These are phyloP conservation scores for Byssochlamys sp. DNA, from an alignment of 2,329 filamentous ascomycete species.

Conservation along the genomic window DNA sequence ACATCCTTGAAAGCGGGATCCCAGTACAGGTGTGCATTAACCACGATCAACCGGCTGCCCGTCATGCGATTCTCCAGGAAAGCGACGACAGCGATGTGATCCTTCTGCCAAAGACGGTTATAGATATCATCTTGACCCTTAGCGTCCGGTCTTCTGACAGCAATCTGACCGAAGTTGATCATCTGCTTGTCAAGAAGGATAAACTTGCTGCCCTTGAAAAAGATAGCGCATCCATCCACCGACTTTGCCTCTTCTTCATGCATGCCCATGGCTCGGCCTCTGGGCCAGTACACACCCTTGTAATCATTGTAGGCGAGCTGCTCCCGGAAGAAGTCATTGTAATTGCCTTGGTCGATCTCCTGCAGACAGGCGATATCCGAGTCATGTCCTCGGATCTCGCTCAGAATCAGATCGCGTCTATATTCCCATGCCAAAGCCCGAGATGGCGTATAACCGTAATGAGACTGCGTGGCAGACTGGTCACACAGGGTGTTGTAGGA, in stretches of 20 bases:
- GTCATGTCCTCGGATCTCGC: slow-evolving; percentile 67
- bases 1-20: slow-evolving; percentile 84
- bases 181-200: slow-evolving; percentile 88
- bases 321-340: slow-evolving; percentile 83
- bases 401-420: slow-evolving; percentile 69
- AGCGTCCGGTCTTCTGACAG: slow-evolving; percentile 91
- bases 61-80: slow-evolving; percentile 89
- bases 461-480: slow-evolving; percentile 72
- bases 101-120: slow-evolving; percentile 95
- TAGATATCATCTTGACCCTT: slow-evolving; percentile 96
- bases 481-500: slow-evolving; percentile 96
- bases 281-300: slow-evolving; percentile 87
- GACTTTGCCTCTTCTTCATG: slow-evolving; percentile 72
- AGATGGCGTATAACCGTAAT: slow-evolving; percentile 84
- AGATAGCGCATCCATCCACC: slow-evolving; percentile 95
- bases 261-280: slow-evolving; percentile 85
- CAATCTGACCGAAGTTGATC: slow-evolving; percentile 81
- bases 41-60: slow-evolving; percentile 82
- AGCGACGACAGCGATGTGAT: slow-evolving; percentile 85
- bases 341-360: slow-evolving; percentile 84
- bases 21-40: slow-evolving; percentile 93
- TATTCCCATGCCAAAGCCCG: slow-evolving; percentile 78
- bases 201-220: slow-evolving; percentile 92
- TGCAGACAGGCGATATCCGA: slow-evolving; percentile 89
- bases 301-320: slow-evolving; percentile 78